Evolutionary conservation across 108 stramenopile genomes (phyloP).

Genomic region (Cyclotella kingstonii): DNA sequence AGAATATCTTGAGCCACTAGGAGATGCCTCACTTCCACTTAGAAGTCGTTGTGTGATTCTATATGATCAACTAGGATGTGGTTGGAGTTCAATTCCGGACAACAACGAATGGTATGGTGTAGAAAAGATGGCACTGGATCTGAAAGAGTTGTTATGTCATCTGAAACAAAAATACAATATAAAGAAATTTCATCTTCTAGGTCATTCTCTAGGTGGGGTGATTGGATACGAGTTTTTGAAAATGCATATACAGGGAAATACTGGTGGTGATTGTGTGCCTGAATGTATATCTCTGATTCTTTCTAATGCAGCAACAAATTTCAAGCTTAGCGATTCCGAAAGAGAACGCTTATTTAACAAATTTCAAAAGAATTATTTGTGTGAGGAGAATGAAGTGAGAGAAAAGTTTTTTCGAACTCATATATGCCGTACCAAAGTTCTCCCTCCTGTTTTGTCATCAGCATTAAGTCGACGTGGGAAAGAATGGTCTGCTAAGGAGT

Average conservation of each 20-base stretch:
- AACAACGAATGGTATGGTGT: constrained; percentile 35
- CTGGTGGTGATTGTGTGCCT: not conserved
- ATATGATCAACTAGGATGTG: constrained; percentile 52
- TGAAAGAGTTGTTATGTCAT: constrained; percentile 21
- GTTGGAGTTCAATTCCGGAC: constrained; percentile 41
- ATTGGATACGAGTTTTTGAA: constrained; percentile 38
- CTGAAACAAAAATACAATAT: constrained; percentile 22
- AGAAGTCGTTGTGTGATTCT: constrained; percentile 35
- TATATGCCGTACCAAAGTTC: constrained; percentile 19
- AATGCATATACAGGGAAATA: not conserved
- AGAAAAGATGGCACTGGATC: constrained; percentile 27
- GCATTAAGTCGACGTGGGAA: constrained; percentile 31
- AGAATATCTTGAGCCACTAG: constrained; percentile 42
- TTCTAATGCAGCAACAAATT: constrained; percentile 41
- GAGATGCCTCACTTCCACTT: constrained; percentile 10
- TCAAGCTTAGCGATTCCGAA: constrained; percentile 29
- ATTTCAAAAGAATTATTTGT: constrained; percentile 10
- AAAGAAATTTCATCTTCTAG: constrained; percentile 32
- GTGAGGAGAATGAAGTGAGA: not conserved
- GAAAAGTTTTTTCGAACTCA: constrained; percentile 23
- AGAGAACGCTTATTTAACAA: constrained; percentile 17
- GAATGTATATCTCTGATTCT: constrained; percentile 33
- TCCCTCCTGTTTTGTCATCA: constrained; percentile 19
- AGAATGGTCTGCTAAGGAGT: constrained; percentile 36
- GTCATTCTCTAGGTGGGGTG: constrained; percentile 43